Base-by-base conservation (phyloP, 1,284 basidiomycete species). In the Chiua sp. region DNA sequence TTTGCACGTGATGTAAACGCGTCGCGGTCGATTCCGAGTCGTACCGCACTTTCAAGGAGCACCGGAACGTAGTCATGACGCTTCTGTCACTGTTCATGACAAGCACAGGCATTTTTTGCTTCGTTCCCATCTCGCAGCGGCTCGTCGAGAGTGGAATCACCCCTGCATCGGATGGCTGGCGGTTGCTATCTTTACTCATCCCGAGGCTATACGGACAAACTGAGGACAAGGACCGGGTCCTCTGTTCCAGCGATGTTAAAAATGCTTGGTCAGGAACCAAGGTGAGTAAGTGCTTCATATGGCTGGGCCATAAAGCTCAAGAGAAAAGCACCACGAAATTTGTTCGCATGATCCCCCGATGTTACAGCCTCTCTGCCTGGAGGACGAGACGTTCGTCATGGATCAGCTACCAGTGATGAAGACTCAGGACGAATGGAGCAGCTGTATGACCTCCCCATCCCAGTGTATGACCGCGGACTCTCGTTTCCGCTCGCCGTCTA, bases 121-220 rank as follows among this genome's bases (percentile, higher is more conserved):
- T 70, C 44, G 59, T 69, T 47, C 61, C 70, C n/a, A 69, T 72
- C 47, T 69, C 58, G 18, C 66, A 67, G 37, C 66, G 70, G 64
- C 68, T 70, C 26, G 33, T 68, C 28, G 61, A 67, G 55, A 70
- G 68, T 7, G 68, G 68, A n/a, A 70, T 69, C 56, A 55, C 62
- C 22, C 48, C 65, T 13, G 4, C 39, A 11, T 51, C 66, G 7
- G 50, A 52, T 20, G 23, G 37, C 49, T 61, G 60, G 68, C 50
- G 47, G 50, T 42, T 55, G 15, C 56, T 52, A 23, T 52, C 37
- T 23, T 47, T 47, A 12, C 32, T 57, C 46, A n/a, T 47, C 42
- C 59, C 59, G 1, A 47, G 52, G 13, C 49, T 42, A 23, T 53
- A 51, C 51, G 16, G 39, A 8, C 11, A 12, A 49, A 11, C 10